Percentiles rank a stretch among this genome's conserved stretches.
Conservation (phyloP, 257 asterid genomes). For the Thymus quinquecostatus region DNA sequence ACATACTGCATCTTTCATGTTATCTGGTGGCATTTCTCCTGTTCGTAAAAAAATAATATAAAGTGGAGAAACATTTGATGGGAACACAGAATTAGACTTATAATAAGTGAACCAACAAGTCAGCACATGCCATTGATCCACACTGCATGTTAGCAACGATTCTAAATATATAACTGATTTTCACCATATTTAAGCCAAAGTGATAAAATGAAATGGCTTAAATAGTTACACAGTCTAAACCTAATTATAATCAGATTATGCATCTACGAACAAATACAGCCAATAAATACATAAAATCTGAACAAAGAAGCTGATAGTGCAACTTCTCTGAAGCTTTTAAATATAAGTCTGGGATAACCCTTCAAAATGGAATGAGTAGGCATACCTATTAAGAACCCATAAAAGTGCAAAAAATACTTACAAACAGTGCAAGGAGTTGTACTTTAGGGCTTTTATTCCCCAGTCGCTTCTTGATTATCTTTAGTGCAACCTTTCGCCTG, state of each 20-base stretch:
- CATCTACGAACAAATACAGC: not conserved
- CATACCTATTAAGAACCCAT: not conserved
- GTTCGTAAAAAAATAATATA: too few relatives aligned
- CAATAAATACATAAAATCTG: not conserved
- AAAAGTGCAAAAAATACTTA: conserved; percentile 19
- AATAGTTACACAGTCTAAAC: not conserved
- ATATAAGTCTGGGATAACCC: not conserved
- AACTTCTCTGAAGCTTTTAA: not conserved
- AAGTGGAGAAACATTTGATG: too few relatives aligned
- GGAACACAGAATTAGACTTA: too few relatives aligned
- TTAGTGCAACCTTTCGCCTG: conserved; percentile 93
- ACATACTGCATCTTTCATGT: too few relatives aligned
- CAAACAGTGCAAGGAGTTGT: conserved; percentile 46
- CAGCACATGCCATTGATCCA: not conserved
- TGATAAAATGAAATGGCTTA: not conserved
- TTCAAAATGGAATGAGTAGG: not conserved
- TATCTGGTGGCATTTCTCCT: too few relatives aligned
- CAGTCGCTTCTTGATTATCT: conserved; percentile 82
- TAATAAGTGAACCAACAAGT: too few relatives aligned
- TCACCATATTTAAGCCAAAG: not conserved
- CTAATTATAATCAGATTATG: not conserved
- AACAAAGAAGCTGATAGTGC: not conserved
- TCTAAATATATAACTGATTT: not conserved
- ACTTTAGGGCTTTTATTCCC: conserved; percentile 78
- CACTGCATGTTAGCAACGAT: not conserved